phyloP scores from a whole-genome alignment of 2,329 filamentous ascomycete genomes.

The Chalaropsis ovoidea region DNA sequence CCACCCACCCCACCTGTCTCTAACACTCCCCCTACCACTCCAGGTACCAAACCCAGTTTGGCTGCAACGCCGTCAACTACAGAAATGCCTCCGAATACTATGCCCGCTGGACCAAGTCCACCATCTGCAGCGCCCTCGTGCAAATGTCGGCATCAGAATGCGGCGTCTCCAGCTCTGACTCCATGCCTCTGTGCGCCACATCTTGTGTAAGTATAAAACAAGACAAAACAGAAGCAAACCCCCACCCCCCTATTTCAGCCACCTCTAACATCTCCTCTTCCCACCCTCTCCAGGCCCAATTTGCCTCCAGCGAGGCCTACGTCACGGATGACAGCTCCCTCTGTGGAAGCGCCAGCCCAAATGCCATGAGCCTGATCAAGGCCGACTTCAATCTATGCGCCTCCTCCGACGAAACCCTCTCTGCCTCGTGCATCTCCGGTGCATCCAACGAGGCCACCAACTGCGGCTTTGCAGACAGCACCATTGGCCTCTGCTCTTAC shows the following conservation, averaged over 20 bases:
- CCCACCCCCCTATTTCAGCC: background rate
- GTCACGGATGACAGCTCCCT: constrained; percentile 64
- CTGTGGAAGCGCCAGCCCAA: constrained; percentile 55
- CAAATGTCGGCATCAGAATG: constrained; percentile 74
- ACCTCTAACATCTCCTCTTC: constrained; percentile 12
- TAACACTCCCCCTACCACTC: background rate
- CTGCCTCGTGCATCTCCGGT: constrained; percentile 62
- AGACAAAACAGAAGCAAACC: background rate
- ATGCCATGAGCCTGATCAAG: constrained; percentile 67
- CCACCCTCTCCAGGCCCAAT: constrained; percentile 50
- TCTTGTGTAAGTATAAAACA: constrained; percentile 55
- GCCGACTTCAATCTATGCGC: constrained; percentile 89
- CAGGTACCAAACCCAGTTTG: constrained; percentile 73
- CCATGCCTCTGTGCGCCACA: constrained; percentile 75
- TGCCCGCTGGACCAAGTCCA: constrained; percentile 82
- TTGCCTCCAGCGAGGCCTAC: constrained; percentile 78
- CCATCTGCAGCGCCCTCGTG: constrained; percentile 87
- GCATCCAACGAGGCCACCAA: constrained; percentile 72
- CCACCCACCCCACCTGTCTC: background rate
- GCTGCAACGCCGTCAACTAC: constrained; percentile 67
- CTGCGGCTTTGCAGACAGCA: constrained; percentile 69
- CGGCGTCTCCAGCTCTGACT: constrained; percentile 50
- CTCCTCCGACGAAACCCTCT: constrained; percentile 68
- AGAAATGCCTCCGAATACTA: constrained; percentile 74
- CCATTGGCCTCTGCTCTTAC: constrained; percentile 72